Base-by-base conservation (phyloP, 352 stramenopile species). In the Globisporangium recalcitrans region DNA sequence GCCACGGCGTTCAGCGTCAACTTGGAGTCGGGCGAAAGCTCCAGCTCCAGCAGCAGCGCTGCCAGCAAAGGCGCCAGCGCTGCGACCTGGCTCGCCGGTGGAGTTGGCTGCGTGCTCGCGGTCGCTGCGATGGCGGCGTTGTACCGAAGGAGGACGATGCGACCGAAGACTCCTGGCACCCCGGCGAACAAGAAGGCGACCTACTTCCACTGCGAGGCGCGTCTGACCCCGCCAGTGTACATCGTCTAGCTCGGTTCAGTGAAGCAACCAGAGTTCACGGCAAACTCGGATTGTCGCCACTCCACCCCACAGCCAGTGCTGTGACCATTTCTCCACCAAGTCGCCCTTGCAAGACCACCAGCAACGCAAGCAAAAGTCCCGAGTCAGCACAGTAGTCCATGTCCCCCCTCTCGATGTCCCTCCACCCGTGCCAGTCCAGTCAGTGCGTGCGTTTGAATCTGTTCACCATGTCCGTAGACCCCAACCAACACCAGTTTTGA, bases 151-250 rank as follows among this genome's bases (percentile, higher is more conserved):
- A 74, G 72, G 55, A 42, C 44, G 14, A 58, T 59, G 36, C 38
- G 42, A 7, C 55, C 57, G 34, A 66, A 66, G 61, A 76, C 71
- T 0, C 68, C 71, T 1, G 68, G 68, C 54, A 78, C 68, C 24
- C 68, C 68, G n/a, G 57, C 67, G 56, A 68, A 75, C 31, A 46
- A 71, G 62, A 60, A 60, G 36, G 51, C 66, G 11, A 69, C 68
- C 26, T 78, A 75, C 60, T 78, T 76, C 52, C 71, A 74, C 52
- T 72, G 73, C 38, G 64, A 78, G 59, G 63, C 36, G n/a, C 62
- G 62, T 3, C 60, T 78, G 26, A 78, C 71, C 31, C 71, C 71
- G 22, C 71, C 71, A 26, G 24, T 54, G 52, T 40, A 54, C 36
- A 9, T 60, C n/a, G 60, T 59, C 27, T 65, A 59, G 34, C 38